Conservation (phyloP, 371 early-diverging fungal species). For the Fennellomyces sp. region DNA sequence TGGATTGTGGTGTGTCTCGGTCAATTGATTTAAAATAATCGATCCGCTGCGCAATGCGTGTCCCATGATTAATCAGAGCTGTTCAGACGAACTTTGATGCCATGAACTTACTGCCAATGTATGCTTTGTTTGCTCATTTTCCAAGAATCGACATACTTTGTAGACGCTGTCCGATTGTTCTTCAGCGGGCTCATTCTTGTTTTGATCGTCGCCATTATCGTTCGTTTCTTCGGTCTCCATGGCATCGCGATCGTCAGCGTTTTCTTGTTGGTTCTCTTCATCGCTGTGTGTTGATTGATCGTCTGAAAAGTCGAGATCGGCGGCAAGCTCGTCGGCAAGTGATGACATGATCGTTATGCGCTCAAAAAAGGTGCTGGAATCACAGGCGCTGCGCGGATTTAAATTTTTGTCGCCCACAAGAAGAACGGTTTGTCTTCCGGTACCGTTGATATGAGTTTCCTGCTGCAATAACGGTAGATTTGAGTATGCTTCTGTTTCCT, state of each 20-base stretch:
- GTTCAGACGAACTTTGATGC: not conserved
- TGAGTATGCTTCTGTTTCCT: no score
- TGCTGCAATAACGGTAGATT: no score
- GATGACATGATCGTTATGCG: conserved; percentile 35
- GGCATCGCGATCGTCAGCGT: conserved; percentile 32
- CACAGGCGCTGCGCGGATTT: no score
- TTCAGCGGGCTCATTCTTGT: conserved; percentile 11
- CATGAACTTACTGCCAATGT: conserved; percentile 35
- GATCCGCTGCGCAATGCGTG: conserved; percentile 48
- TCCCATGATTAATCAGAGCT: not conserved
- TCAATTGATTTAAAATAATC: conserved; percentile 49
- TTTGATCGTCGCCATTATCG: conserved; percentile 34
- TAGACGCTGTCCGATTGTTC: conserved; percentile 31
- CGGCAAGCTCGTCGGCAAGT: conserved; percentile 78
- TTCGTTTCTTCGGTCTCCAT: conserved; percentile 42
- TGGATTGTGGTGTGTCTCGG: conserved; percentile 34
- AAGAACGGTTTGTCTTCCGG: no score
- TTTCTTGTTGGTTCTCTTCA: conserved; percentile 7
- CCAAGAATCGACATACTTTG: conserved; percentile 46
- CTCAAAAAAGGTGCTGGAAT: no score
- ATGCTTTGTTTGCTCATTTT: conserved; percentile 42
- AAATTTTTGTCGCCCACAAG: no score
- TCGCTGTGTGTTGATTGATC: conserved; percentile 17
- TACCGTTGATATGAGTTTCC: no score
- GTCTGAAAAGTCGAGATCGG: conserved; percentile 67